These are phyloP conservation scores for Anisogramma anomala DNA, from an alignment of 2,329 filamentous ascomycete genomes.

Conservation along the genomic window DNA sequence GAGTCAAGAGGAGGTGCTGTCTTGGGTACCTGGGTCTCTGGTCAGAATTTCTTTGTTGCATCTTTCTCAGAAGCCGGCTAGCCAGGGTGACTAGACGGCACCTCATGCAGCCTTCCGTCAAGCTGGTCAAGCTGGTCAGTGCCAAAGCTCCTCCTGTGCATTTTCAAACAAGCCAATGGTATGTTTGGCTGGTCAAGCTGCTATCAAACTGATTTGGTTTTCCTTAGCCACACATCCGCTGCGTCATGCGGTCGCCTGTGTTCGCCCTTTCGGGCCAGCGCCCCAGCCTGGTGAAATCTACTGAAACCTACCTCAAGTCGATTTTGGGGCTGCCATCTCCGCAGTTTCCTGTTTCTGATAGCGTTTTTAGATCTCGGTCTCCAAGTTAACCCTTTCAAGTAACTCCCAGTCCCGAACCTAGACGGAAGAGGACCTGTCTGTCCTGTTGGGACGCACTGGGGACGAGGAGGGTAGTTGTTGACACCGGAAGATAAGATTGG, in stretches of 20 bases:
- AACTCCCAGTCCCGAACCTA: not conserved
- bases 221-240: constrained; percentile 24
- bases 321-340: constrained; percentile 17
- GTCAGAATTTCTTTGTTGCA: constrained; percentile 35
- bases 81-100: constrained; percentile 29
- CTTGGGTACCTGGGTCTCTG: constrained; percentile 25
- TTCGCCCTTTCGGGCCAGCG: constrained; percentile 27
- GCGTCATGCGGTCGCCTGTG: constrained; percentile 31
- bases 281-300: constrained; percentile 25
- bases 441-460: not conserved
- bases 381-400: constrained; percentile 5
- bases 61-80: constrained; percentile 26
- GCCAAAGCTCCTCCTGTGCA: constrained; percentile 27
- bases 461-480: constrained; percentile 3
- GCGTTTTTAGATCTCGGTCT: not conserved
- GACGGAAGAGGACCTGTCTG: constrained; percentile 4
- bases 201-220: constrained; percentile 30
- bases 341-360: constrained; percentile 1
- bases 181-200: constrained; percentile 29
- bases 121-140: constrained; percentile 28
- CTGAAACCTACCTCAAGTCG: constrained; percentile 30
- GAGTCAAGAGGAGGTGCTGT: constrained; percentile 36
- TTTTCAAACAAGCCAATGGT: constrained; percentile 29
- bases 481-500: constrained; percentile 2
- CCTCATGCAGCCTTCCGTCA: constrained; percentile 37